phyloP scores from a whole-genome alignment of 805 yeast species.

The Teunomyces cretensis region DNA sequence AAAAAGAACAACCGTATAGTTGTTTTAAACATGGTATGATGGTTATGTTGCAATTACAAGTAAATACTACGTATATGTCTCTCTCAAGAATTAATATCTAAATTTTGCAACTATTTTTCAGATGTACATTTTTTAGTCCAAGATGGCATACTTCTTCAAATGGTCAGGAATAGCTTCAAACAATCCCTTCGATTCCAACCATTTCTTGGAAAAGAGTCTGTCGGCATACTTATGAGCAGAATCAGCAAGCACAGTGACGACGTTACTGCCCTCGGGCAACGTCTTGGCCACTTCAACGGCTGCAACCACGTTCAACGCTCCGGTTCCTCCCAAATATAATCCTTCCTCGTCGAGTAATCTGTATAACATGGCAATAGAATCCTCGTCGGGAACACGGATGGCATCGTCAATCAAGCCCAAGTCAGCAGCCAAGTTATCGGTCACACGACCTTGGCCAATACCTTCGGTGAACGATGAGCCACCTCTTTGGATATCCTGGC shows the following conservation, averaged over 20 bases:
- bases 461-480: conserved; percentile 95
- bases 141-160: conserved; percentile 61
- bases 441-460: conserved; percentile 92
- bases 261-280: conserved; percentile 76
- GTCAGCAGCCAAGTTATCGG: conserved; percentile 76
- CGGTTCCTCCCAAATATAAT: conserved; percentile 84
- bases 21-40: not conserved
- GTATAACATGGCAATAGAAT: conserved; percentile 81
- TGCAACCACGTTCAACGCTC: conserved; percentile 87
- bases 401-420: conserved; percentile 78
- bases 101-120: not conserved
- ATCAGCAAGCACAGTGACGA: conserved; percentile 88
- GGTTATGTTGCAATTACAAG: not conserved
- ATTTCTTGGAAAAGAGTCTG: conserved; percentile 70
- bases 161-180: conserved; percentile 67
- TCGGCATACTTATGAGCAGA: conserved; percentile 88
- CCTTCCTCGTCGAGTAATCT: conserved; percentile 87
- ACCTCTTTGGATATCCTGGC: conserved; percentile 62
- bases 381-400: conserved; percentile 71
- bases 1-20: too few species aligned
- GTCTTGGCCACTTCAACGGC: conserved; percentile 73
- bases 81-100: not conserved
- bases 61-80: not conserved
- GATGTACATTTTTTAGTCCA: conserved; percentile 21
- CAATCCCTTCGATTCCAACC: conserved; percentile 73